Conservation (phyloP, 139 green algal species). For the Chlorella sp. region DNA sequence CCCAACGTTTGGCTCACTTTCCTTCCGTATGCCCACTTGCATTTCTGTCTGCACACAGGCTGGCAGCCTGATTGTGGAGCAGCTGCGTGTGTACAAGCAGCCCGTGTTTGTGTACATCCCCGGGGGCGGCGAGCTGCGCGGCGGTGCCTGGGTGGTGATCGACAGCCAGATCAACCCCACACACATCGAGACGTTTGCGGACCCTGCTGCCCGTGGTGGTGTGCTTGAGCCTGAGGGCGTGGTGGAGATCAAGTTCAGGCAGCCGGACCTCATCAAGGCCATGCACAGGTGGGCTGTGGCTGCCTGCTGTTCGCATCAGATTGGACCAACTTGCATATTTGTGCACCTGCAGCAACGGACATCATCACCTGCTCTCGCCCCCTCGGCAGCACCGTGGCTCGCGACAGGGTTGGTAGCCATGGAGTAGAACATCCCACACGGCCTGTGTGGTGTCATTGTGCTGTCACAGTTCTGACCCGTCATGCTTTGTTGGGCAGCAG, state of each 20-base stretch:
- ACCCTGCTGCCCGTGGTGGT: conserved; percentile 67
- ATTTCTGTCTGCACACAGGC: conserved; percentile 62
- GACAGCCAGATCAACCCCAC: conserved; percentile 80
- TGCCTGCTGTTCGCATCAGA: too few relatives aligned
- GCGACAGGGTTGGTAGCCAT: too few relatives aligned
- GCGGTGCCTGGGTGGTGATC: conserved; percentile 97
- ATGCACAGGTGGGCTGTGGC: conserved; percentile 83
- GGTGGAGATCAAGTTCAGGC: conserved; percentile 98
- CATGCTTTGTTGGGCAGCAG: too few relatives aligned
- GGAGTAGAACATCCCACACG: too few relatives aligned
- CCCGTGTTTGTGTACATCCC: conserved; percentile 97
- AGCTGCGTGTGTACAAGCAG: conserved; percentile 80
- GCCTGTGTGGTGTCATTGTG: too few relatives aligned
- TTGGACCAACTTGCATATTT: too few relatives aligned
- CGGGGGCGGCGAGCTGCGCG: conserved; percentile 83
- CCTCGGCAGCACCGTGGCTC: too few relatives aligned
- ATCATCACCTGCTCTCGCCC: too few relatives aligned
- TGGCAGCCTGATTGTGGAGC: conserved; percentile 94
- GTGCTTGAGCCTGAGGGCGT: conserved; percentile 96
- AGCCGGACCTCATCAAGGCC: conserved; percentile 63
- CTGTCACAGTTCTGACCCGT: too few relatives aligned
- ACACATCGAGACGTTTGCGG: conserved; percentile 78
- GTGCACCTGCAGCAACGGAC: too few relatives aligned
- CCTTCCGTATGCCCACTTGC: too few relatives aligned
- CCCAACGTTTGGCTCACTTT: too few relatives aligned